Evolutionary conservation across 2,329 filamentous ascomycete species (phyloP), one percentile per base, ranked within the genome.

Genomic region (Aspergillus phoenicis): DNA sequence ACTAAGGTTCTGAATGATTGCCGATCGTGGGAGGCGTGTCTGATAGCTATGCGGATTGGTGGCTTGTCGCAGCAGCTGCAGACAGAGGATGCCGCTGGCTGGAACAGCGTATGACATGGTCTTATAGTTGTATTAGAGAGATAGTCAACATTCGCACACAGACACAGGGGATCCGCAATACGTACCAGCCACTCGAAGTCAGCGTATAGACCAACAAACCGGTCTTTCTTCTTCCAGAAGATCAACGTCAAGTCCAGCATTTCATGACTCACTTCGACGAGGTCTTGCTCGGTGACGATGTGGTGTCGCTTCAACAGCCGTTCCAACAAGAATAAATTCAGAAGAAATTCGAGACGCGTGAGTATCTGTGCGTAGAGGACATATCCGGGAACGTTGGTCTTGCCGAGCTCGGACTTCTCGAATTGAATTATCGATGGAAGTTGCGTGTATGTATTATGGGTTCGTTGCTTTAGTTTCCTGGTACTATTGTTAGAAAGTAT

Each of bases 161-260:
- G 6, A 24, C 24, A 48, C 45, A 28, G n/a, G 13, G 39, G 11
- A 20, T 6, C 10, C 15, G 6, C 20, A 20, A 3, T n/a, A 43
- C 39, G 17, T 48, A 48, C 45, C 45, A 48, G 22, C 45, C 45
- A 48, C 5, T 28, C 45, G 28, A 48, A 48, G 15, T 48, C 45
- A 48, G 10, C 24, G 24, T 43, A 43, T 4, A 43, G 41, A 22
- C 41, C 41, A 20, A 43, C 11, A 17, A 52, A 58, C 2, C 36
- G 56, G 20, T 58, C 38, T 39, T 52, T 52, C 24, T 52, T 48
- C 22, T 30, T 58, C 56, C 56, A 58, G 48, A 52, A 58, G 15
- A 45, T 24, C 13, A 58, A 41, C 8, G 56, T 45, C 13, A 47
- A 38, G 17, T 33, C 15, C 20, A 52, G 33, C 26, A 49, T 45